Percentiles rank a stretch among this genome's conserved stretches.
Conservation (phyloP, 2,329 filamentous ascomycete genomes). For the Juglanconis sp. region DNA sequence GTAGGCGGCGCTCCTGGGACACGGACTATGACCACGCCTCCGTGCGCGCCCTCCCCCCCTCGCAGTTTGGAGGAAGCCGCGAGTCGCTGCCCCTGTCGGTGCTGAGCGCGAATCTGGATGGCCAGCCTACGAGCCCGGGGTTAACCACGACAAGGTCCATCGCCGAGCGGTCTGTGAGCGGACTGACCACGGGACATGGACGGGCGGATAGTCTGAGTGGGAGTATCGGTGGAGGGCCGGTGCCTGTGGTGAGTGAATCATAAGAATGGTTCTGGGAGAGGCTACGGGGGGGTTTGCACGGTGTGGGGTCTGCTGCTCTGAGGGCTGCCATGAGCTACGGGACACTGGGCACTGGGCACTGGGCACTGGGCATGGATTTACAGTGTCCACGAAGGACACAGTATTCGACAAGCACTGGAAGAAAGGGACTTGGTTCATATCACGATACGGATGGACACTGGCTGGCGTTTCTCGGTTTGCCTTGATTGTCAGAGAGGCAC, state of each 20-base stretch:
- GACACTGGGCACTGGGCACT: too few relatives aligned
- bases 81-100: slow-evolving; percentile 78
- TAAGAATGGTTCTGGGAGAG: slow-evolving; percentile 6
- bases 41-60: slow-evolving; percentile 78
- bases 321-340: neutral
- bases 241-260: slow-evolving; percentile 55
- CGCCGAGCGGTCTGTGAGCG: slow-evolving; percentile 54
- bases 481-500: neutral
- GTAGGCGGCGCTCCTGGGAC: slow-evolving; percentile 75
- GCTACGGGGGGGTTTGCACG: neutral
- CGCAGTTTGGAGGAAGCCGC: slow-evolving; percentile 76
- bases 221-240: slow-evolving; percentile 63
- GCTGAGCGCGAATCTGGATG: slow-evolving; percentile 67
- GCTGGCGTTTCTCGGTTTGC: neutral
- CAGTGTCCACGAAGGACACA: neutral
- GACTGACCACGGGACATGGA: slow-evolving; percentile 65
- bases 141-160: slow-evolving; percentile 49
- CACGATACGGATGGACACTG: neutral
- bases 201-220: slow-evolving; percentile 79
- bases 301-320: neutral
- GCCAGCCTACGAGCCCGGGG: slow-evolving; percentile 42
- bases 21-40: slow-evolving; percentile 65
- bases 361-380: neutral
- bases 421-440: neutral
- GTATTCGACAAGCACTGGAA: neutral